These are phyloP conservation scores for Cucurbita argyrosperma DNA, from an alignment of 306 rosid species.

Conservation along the genomic window DNA sequence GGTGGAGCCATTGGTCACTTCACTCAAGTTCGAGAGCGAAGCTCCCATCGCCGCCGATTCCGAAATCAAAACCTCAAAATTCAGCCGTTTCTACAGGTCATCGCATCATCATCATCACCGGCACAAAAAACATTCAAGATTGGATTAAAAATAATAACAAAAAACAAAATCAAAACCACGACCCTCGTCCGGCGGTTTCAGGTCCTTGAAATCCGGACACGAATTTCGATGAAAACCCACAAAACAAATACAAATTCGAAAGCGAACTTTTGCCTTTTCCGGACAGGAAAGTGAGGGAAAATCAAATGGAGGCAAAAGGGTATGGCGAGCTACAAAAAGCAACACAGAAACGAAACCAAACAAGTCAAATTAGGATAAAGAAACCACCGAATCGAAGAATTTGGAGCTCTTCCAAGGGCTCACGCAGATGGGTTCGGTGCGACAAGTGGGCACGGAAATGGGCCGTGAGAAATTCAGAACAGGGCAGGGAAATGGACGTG, in stretches of 20 bases:
- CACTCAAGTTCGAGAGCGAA: constrained; percentile 47
- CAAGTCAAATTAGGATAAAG: neutral
- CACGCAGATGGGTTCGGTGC: neutral
- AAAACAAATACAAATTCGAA: neutral
- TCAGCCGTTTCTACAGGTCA: too few relatives aligned
- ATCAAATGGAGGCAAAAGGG: neutral
- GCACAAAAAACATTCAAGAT: neutral
- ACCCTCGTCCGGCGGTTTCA: neutral
- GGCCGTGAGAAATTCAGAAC: neutral
- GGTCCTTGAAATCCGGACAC: neutral
- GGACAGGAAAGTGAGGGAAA: neutral
- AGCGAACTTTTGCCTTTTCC: neutral
- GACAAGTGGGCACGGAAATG: neutral
- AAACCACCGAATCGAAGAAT: neutral
- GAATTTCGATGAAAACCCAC: neutral
- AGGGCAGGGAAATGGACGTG: neutral
- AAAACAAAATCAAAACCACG: neutral
- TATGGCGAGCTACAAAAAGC: neutral
- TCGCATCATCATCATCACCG: neutral
- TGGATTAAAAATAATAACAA: neutral
- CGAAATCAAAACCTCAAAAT: neutral
- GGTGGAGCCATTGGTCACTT: constrained; percentile 43
- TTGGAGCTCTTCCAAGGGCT: neutral
- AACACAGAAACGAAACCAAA: neutral
- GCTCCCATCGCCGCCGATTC: constrained; percentile 44